Conservation (phyloP, 2,329 filamentous ascomycete species). For the Claviceps sp. region DNA sequence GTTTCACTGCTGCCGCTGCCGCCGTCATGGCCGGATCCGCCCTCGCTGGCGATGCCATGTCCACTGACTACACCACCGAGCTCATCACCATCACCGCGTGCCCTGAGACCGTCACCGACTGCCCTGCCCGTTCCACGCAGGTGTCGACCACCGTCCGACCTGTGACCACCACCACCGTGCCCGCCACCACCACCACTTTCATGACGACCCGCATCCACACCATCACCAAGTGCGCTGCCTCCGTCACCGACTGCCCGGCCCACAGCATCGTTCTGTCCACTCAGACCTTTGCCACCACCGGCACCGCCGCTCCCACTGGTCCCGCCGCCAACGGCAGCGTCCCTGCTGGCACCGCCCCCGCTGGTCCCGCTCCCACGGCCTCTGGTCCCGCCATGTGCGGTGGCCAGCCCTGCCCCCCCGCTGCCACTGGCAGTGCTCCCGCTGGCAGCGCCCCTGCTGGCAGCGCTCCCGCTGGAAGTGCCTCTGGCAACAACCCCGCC, state of each 20-base stretch:
- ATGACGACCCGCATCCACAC: slow-evolving; percentile 46
- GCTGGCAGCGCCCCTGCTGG: slow-evolving; percentile 3
- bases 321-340: neutral
- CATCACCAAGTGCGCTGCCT: slow-evolving; percentile 46
- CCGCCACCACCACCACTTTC: slow-evolving; percentile 41
- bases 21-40: slow-evolving; percentile 27
- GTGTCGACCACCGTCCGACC: slow-evolving; percentile 26
- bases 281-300: slow-evolving; percentile 17
- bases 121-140: slow-evolving; percentile 32
- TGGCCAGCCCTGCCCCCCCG: neutral
- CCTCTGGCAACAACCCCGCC: slow-evolving; percentile 3
- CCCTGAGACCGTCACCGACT: slow-evolving; percentile 46
- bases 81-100: slow-evolving; percentile 50
- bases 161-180: slow-evolving; percentile 35
- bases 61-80: slow-evolving; percentile 43
- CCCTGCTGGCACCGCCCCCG: neutral
- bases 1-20: slow-evolving; percentile 37
- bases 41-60: slow-evolving; percentile 14
- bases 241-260: slow-evolving; percentile 49
- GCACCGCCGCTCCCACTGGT: slow-evolving; percentile 10
- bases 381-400: no score
- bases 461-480: no score
- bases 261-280: slow-evolving; percentile 23
- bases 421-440: neutral
- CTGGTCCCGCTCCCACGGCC: neutral